A percentile compares a stretch with the other conserved stretches of the same genome.
Conservation (phyloP, 2,329 filamentous ascomycete species). For the Pseudovirgaria hyperparasitica region DNA sequence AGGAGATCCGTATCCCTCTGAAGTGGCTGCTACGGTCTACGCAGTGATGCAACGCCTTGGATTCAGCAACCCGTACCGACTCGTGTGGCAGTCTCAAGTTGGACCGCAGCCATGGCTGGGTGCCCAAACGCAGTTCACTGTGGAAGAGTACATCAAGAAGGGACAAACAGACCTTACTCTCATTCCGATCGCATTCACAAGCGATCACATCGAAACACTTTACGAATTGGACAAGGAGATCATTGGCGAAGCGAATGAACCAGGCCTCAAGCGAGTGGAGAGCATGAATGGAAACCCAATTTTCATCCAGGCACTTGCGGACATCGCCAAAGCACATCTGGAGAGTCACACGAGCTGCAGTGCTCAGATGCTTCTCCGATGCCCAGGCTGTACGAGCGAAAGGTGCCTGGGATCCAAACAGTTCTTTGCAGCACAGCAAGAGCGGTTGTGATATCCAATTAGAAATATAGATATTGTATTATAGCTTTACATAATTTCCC, state of each 20-base stretch:
- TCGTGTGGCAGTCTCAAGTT: slow-evolving; percentile 98
- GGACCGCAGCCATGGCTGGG: slow-evolving; percentile 92
- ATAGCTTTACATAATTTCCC: too few species aligned
- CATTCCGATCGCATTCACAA: slow-evolving; percentile 94
- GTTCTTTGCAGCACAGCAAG: slow-evolving; percentile 43
- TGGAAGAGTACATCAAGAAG: slow-evolving; percentile 78
- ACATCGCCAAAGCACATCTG: slow-evolving; percentile 73
- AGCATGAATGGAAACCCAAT: slow-evolving; percentile 82
- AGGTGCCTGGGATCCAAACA: slow-evolving; percentile 66
- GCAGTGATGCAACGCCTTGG: slow-evolving; percentile 89
- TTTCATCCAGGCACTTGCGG: slow-evolving; percentile 81
- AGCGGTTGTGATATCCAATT: slow-evolving; percentile 13
- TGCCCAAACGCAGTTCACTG: slow-evolving; percentile 79
- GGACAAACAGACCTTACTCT: slow-evolving; percentile 84
- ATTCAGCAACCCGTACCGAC: slow-evolving; percentile 79
- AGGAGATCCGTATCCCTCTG: slow-evolving; percentile 88
- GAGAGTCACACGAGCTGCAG: slow-evolving; percentile 59
- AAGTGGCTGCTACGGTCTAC: slow-evolving; percentile 90
- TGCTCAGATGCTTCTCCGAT: slow-evolving; percentile 76
- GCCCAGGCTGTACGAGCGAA: slow-evolving; percentile 86
- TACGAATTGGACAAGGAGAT: slow-evolving; percentile 92
- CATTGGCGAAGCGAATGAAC: slow-evolving; percentile 63
- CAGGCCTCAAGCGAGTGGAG: slow-evolving; percentile 68
- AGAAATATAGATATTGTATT: too few species aligned
- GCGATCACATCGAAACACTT: slow-evolving; percentile 96